Conservation (phyloP, 2,329 filamentous ascomycete species). For the Lecanoromycetidae sp. region DNA sequence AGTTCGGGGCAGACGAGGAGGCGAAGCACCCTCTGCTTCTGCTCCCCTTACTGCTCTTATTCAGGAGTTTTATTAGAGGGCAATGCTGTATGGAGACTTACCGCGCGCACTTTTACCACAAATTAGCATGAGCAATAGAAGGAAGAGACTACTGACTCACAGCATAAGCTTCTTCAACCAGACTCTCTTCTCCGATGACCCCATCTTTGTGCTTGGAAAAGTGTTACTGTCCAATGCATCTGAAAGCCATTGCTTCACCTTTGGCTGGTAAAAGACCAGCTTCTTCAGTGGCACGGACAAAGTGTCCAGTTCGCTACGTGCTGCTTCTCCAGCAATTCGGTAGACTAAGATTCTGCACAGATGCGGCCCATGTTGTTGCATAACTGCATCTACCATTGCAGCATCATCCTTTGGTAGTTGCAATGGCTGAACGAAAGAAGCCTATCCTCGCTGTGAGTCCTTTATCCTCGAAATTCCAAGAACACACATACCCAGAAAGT, state of each 20-base stretch:
- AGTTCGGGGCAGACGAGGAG: too few relatives aligned
- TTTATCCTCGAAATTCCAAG: neutral
- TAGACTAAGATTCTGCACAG: slow-evolving; percentile 48
- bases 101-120: slow-evolving; percentile 41
- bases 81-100: too few relatives aligned
- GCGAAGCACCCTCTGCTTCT: too few relatives aligned
- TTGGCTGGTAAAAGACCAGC: slow-evolving; percentile 45
- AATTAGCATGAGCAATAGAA: slow-evolving; percentile 5
- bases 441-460: slow-evolving; percentile 25
- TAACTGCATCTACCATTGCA: slow-evolving; percentile 20
- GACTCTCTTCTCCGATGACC: slow-evolving; percentile 45
- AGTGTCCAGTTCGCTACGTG: slow-evolving; percentile 60
- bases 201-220: slow-evolving; percentile 50
- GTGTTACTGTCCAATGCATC: slow-evolving; percentile 41
- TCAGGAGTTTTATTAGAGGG: too few relatives aligned
- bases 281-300: slow-evolving; percentile 60
- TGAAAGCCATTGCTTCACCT: slow-evolving; percentile 51
- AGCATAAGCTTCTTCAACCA: slow-evolving; percentile 57
- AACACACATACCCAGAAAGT: slow-evolving; percentile 56
- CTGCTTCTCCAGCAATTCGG: slow-evolving; percentile 56
- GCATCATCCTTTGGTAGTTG: slow-evolving; percentile 5
- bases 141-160: slow-evolving; percentile 29
- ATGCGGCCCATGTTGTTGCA: slow-evolving; percentile 21
- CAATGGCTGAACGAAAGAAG: slow-evolving; percentile 26
- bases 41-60: too few relatives aligned